Evolutionary conservation across 2,329 filamentous ascomycete genomes (phyloP), one percentile per base, ranked within the genome.

Genomic region (Epichloe scottii): DNA sequence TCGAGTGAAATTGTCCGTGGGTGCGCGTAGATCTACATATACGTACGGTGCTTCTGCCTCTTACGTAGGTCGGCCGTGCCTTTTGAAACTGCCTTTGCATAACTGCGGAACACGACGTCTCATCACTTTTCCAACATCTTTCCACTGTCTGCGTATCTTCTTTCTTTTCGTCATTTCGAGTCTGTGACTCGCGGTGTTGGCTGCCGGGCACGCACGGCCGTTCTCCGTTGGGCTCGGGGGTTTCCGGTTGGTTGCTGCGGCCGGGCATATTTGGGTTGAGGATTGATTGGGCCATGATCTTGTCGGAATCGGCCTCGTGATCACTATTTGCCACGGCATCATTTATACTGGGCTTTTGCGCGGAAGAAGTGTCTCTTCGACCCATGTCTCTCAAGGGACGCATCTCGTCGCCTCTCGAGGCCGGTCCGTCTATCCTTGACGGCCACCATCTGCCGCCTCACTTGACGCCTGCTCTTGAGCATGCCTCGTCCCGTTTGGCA

Each of bases 331-430:
- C 37, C 37, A 17, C 15, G 37, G 37, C 15, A 39, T 10, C 8
- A 4, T 0, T 30, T 30, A 30, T 33, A 34, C 19, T 6, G 53
- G 26, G 26, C 26, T 26, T 26, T 26, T 26, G 26, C 26, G 26
- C 26, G 26, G 26, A 2, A 26, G 26, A 8, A 8, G 26, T 26
- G 7, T 26, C 26, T 26, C 26, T 26, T 26, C 26, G 26, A 26
- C 26, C 37, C 57, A 74, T 76, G 70, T 60, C 70, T 39, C 68
- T 76, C 60, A 83, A 80, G 66, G 68, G 72, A 51, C 70, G 68
- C 51, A 84, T 84, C 58, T 83, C 80, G 1, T 75, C 78, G 47
- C 80, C 81, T 14, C 72, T 84, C 51, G 81, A 83, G 69, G 79
- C 80, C 30, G 79, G 79, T 17, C 68, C 69, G 41, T 82, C 79